These are phyloP conservation scores for Sextonia rubra DNA, from an alignment of 164 flowering plant species.

Conservation along the genomic window DNA sequence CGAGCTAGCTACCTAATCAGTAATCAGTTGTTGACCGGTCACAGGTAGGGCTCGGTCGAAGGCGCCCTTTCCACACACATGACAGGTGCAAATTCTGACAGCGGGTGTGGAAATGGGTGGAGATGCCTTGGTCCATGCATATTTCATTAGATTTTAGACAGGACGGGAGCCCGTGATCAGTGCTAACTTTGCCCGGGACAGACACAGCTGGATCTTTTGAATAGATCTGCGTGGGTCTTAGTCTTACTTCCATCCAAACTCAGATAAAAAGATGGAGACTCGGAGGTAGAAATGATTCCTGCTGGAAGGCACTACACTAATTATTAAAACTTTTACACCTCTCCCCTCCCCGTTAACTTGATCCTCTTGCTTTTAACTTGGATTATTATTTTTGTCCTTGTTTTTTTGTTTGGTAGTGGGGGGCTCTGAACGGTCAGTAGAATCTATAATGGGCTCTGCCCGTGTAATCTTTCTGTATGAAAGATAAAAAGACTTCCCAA, in stretches of 20 bases:
- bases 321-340: no score
- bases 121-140: not conserved
- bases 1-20: not conserved
- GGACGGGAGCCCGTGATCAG: slow-evolving; percentile 3
- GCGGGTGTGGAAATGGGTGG: not conserved
- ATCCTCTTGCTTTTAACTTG: no score
- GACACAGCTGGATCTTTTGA: slow-evolving; percentile 3
- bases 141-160: not conserved
- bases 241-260: not conserved
- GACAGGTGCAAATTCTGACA: not conserved
- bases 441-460: no score
- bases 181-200: slow-evolving; percentile 1
- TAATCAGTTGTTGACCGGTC: not conserved
- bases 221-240: not conserved
- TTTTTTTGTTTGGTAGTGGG: no score
- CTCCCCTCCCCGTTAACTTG: no score
- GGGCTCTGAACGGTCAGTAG: no score
- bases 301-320: no score
- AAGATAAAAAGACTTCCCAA: no score
- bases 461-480: no score
- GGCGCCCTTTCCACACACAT: not conserved
- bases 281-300: no score
- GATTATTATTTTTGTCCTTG: no score
- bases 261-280: no score
- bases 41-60: not conserved